Evolutionary conservation across 2,329 filamentous ascomycete species (phyloP), one percentile per base, ranked within the genome.

Genomic region (Macrophomina tecta): DNA sequence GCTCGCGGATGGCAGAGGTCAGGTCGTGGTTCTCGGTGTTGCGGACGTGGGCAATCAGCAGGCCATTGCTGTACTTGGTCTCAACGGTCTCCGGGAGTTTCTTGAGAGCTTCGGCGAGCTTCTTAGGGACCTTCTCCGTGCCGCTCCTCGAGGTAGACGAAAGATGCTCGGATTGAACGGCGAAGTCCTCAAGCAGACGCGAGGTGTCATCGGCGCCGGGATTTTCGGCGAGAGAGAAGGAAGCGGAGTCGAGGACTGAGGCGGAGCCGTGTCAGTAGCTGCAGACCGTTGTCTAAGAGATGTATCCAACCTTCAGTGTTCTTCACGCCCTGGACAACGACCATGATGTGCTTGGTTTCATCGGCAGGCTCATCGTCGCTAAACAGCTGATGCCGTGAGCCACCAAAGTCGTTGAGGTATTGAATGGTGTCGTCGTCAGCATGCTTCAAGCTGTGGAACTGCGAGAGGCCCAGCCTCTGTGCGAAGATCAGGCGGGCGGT

Each of bases 401-500:
- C 77, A 45, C 83, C 82, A 71, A 79, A 83, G 38, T 74, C 74
- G 73, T 84, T 84, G 69, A 86, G 78, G 56, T 80, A 78, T 42
- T 78, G 70, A 61, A 86, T 72, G n/a, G 75, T 76, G 9, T 80
- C 76, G 11, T 81, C 76, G 58, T 77, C 76, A 34, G 75, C 70
- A 67, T 79, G 70, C 67, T 79, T 76, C 56, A 83, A 73, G 30
- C 76, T 73, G 70, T 85, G 83, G 74, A 80, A 85, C 64, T 80
- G 78, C 64, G 83, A 82, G 40, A 85, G 75, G 18, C 83, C 83
- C 32, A 84, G 78, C 71, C 83, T 76, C 73, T 84, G 81, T 60
- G 84, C 83, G 68, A 86, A 72, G 58, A 85, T 79, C 67, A 85
- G 73, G 73, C 83, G 78, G 70, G 84, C 82, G 46, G 80, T 80